Conservation (phyloP, 257 asterid species). For the Parsonsia alboflavescens region DNA sequence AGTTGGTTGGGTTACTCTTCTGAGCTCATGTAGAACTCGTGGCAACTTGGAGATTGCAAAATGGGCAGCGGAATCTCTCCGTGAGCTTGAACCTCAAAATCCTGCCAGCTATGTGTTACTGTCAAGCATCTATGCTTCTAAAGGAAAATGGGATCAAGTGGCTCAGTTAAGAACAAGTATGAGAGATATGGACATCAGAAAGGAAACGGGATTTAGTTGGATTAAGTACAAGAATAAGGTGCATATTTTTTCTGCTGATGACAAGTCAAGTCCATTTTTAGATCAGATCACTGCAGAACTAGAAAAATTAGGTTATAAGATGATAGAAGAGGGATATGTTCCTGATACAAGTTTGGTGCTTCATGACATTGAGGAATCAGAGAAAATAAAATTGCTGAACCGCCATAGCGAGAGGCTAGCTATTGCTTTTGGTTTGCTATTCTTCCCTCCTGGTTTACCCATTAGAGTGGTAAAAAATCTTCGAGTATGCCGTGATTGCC, state of each 20-base stretch:
- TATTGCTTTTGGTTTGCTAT: constrained; percentile 46
- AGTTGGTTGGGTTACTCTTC: constrained; percentile 40
- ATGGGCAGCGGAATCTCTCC: constrained; percentile 46
- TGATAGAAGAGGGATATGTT: constrained; percentile 44
- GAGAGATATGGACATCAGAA: constrained; percentile 40
- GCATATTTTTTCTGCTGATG: constrained; percentile 42
- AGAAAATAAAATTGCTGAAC: constrained; percentile 36
- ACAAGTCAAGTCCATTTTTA: constrained; percentile 39
- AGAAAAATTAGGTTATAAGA: constrained; percentile 35
- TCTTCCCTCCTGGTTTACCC: constrained; percentile 26
- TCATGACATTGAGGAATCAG: constrained; percentile 35
- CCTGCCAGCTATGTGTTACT: constrained; percentile 43
- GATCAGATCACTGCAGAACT: constrained; percentile 42
- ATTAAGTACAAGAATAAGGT: constrained; percentile 43
- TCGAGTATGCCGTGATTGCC: constrained; percentile 40
- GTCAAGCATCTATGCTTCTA: constrained; percentile 34
- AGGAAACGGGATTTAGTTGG: constrained; percentile 50
- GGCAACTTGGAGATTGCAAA: constrained; percentile 36
- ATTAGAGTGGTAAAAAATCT: constrained; percentile 46
- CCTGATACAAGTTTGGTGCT: constrained; percentile 37
- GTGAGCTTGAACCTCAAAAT: constrained; percentile 34
- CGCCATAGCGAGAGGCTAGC: constrained; percentile 47
- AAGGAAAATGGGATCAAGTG: constrained; percentile 42
- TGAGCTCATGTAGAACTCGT: constrained; percentile 43
- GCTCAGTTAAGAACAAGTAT: constrained; percentile 40